Percentiles rank a stretch among this genome's conserved stretches.
Conservation (phyloP, 805 yeast genomes). For the Candida corydali region DNA sequence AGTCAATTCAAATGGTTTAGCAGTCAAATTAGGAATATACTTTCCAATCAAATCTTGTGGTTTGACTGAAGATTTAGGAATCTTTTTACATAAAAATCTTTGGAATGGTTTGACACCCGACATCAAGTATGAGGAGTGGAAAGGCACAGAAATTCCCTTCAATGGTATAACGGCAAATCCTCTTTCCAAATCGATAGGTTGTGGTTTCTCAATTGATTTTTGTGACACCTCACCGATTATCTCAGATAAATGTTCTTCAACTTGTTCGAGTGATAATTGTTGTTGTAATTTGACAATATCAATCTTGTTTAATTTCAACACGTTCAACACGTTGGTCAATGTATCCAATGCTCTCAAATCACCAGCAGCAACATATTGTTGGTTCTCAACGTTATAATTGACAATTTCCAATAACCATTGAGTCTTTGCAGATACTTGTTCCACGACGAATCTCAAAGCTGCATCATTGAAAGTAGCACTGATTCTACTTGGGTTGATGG, state of each 20-base stretch:
- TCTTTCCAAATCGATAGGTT: slow-evolving; percentile 95
- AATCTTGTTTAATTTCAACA: slow-evolving; percentile 89
- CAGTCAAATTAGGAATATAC: slow-evolving; percentile 98
- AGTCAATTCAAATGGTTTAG: slow-evolving; percentile 92
- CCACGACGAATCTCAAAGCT: slow-evolving; percentile 91
- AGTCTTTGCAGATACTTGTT: slow-evolving; percentile 77
- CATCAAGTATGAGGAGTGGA: slow-evolving; percentile 98
- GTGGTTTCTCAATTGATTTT: slow-evolving; percentile 82
- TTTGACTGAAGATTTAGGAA: slow-evolving; percentile 90
- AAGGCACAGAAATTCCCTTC: slow-evolving; percentile 98
- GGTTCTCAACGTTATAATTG: slow-evolving; percentile 96
- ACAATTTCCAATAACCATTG: slow-evolving; percentile 96
- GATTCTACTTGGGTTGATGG: slow-evolving; percentile 94
- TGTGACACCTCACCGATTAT: slow-evolving; percentile 82
- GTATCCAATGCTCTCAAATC: slow-evolving; percentile 94
- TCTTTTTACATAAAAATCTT: slow-evolving; percentile 93
- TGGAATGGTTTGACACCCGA: slow-evolving; percentile 99
- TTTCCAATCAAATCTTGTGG: slow-evolving; percentile 90
- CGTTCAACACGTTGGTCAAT: slow-evolving; percentile 86
- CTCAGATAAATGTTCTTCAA: slow-evolving; percentile 81
- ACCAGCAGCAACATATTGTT: slow-evolving; percentile 98
- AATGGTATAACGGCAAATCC: slow-evolving; percentile 98
- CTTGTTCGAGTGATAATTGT: slow-evolving; percentile 79
- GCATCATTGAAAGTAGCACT: slow-evolving; percentile 85
- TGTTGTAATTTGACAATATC: slow-evolving; percentile 86